phyloP scores from a whole-genome alignment of 2,329 filamentous ascomycete genomes.

The Graphilbum sp. region DNA sequence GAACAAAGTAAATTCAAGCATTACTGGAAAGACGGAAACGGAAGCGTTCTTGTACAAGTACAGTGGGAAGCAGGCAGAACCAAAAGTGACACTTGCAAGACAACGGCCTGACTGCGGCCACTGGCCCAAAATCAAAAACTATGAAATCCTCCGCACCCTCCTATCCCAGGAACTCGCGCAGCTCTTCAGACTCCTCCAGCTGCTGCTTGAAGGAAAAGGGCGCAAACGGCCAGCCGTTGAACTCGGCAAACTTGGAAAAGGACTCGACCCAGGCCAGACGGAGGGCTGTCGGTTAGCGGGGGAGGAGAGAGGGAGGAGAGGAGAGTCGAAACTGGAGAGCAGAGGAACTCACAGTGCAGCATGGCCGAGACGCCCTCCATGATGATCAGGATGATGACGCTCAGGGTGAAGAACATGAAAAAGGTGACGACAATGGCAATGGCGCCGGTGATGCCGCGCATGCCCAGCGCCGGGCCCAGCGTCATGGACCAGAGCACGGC shows the following conservation, averaged over 20 bases:
- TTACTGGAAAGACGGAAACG: no score
- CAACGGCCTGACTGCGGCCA: no score
- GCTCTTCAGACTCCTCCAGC: slow-evolving; percentile 63
- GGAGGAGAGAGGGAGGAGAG: background rate
- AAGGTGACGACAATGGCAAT: slow-evolving; percentile 72
- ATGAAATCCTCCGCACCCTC: background rate
- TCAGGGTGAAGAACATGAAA: slow-evolving; percentile 79
- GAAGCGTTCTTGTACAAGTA: no score
- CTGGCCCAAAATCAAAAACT: no score
- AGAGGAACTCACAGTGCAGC: slow-evolving; percentile 43
- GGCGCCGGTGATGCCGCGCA: slow-evolving; percentile 50
- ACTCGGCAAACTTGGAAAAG: slow-evolving; percentile 94
- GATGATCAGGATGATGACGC: slow-evolving; percentile 53
- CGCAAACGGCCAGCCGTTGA: slow-evolving; percentile 70
- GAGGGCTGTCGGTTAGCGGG: slow-evolving; percentile 24
- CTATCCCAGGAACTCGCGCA: slow-evolving; percentile 38
- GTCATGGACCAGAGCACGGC: slow-evolving; percentile 97
- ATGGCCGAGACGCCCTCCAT: slow-evolving; percentile 97
- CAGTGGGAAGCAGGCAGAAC: no score
- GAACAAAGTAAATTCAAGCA: no score
- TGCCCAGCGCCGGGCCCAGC: slow-evolving; percentile 56
- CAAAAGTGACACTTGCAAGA: no score
- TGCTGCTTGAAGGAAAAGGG: slow-evolving; percentile 78
- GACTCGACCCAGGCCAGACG: slow-evolving; percentile 93
- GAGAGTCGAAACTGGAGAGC: no score